phyloP scores from a whole-genome alignment of 2,329 filamentous ascomycete genomes.

The Calonectria pauciramosa region DNA sequence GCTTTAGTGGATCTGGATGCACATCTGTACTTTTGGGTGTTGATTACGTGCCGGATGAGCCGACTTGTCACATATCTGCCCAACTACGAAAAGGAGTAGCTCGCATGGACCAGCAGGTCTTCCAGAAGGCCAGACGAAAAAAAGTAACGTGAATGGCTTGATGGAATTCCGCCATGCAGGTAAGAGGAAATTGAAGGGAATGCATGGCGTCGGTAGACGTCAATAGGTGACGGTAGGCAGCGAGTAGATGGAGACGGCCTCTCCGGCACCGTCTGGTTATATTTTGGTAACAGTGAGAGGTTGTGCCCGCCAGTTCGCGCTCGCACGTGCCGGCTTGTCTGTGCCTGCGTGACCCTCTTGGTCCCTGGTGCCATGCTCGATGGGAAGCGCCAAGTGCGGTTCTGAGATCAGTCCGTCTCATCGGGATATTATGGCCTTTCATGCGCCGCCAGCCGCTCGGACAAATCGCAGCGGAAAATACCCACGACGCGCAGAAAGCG shows the following conservation, averaged over 20 bases:
- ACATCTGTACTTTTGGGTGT: background rate
- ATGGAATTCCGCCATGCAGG: background rate
- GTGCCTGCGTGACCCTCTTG: slow-evolving; percentile 1
- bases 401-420: slow-evolving; percentile 4
- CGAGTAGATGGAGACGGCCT: background rate
- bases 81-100: background rate
- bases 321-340: background rate
- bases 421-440: slow-evolving; percentile 1
- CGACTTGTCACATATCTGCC: background rate
- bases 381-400: slow-evolving; percentile 4
- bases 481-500: background rate
- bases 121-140: slow-evolving; percentile 1
- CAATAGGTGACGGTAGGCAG: background rate
- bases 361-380: background rate
- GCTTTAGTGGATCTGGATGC: background rate
- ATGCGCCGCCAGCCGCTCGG: background rate
- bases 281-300: background rate
- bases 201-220: background rate
- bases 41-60: background rate
- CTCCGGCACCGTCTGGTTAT: background rate
- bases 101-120: slow-evolving; percentile 2
- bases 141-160: background rate
- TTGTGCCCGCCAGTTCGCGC: background rate
- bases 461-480: background rate
- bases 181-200: slow-evolving; percentile 7